Conservation (phyloP, 192 early-diverging fungal species). For the Borealophlyctis nickersoniae region DNA sequence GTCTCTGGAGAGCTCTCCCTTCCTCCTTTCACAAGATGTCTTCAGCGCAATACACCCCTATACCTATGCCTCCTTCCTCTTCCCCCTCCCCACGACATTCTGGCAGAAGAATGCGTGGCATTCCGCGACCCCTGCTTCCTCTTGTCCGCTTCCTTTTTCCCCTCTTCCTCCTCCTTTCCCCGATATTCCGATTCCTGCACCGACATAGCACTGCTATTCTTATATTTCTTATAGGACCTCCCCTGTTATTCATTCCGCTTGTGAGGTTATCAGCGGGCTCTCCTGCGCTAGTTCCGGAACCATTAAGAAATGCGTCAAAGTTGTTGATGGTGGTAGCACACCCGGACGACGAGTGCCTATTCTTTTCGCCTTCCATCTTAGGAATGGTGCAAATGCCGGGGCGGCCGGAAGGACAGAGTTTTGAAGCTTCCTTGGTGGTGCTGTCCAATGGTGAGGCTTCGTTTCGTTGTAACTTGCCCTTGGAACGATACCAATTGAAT, state of each 20-base stretch:
- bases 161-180: background rate
- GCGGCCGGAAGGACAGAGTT: conserved; percentile 33
- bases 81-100: too few species aligned
- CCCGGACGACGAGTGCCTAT: conserved; percentile 98
- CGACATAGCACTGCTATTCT: conserved; percentile 15
- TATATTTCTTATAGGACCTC: conserved; percentile 10
- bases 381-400: conserved; percentile 33
- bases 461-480: conserved; percentile 16
- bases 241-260: conserved; percentile 10
- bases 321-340: conserved; percentile 32
- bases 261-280: background rate
- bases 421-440: conserved; percentile 71
- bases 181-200: background rate
- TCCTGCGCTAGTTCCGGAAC: conserved; percentile 11
- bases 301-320: conserved; percentile 1
- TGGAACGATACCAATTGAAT: background rate
- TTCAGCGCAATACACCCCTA: too few species aligned
- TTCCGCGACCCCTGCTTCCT: background rate
- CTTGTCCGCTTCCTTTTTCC: background rate
- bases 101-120: too few species aligned
- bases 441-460: conserved; percentile 70
- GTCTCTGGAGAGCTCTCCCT: too few species aligned
- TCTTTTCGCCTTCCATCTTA: conserved; percentile 80
- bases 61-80: too few species aligned
- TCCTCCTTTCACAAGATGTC: too few species aligned